phyloP scores from a whole-genome alignment of 2,329 filamentous ascomycete species.

The Beauveria pseudobassiana region DNA sequence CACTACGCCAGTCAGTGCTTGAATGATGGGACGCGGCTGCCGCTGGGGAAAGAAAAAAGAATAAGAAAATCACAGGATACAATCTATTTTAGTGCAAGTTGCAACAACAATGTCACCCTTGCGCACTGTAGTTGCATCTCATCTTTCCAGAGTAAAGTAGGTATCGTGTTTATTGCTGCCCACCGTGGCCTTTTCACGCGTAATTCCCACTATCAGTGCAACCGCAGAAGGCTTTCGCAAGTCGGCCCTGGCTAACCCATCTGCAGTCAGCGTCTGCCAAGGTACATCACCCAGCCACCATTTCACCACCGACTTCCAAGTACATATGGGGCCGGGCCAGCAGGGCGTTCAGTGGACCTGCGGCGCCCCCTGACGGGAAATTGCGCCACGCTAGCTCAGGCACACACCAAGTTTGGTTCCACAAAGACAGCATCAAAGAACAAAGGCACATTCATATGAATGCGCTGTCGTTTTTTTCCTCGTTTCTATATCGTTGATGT shows the following conservation, averaged over 20 bases:
- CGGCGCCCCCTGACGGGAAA: constrained; percentile 2
- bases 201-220: not conserved
- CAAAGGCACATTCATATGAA: not conserved
- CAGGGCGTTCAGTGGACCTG: not conserved
- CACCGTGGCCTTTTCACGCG: not conserved
- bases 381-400: constrained; percentile 6
- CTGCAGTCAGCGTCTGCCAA: not conserved
- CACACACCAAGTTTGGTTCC: not conserved
- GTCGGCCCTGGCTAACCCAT: not conserved
- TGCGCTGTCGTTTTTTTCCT: not conserved
- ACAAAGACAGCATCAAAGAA: not conserved
- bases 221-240: not conserved
- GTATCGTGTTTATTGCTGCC: not conserved
- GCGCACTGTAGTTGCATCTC: not conserved
- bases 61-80: not conserved
- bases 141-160: not conserved
- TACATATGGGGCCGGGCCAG: not conserved
- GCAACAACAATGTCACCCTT: not conserved
- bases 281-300: not conserved
- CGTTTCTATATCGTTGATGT: too few relatives aligned
- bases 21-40: not conserved
- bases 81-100: not conserved
- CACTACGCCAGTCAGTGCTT: not conserved
- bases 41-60: not conserved
- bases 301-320: not conserved